A percentile compares a stretch with the other conserved stretches of the same genome.
phyloP scores from a whole-genome alignment of 2,329 filamentous ascomycete species.

The Pseudogymnoascus sp. region DNA sequence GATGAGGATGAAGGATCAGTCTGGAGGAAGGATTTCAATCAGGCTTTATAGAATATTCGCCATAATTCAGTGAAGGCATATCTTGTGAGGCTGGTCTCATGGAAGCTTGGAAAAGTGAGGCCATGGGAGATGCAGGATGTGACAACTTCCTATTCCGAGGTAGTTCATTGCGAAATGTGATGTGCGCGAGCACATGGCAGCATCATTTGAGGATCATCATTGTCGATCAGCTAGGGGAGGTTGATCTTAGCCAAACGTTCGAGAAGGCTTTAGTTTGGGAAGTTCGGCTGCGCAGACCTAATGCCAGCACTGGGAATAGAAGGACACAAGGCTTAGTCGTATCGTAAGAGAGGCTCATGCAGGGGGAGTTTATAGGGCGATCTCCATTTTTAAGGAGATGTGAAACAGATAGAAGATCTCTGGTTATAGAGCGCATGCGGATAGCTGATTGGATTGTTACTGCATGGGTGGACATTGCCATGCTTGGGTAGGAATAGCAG shows the following conservation, averaged over 20 bases:
- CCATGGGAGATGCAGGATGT: background rate
- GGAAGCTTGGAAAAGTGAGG: background rate
- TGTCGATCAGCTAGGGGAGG: background rate
- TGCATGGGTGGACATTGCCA: too few species aligned
- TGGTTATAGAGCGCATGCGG: too few species aligned
- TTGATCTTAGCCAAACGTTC: background rate
- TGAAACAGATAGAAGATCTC: too few species aligned
- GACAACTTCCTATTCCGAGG: constrained; percentile 5
- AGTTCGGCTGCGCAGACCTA: too few species aligned
- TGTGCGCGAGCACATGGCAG: background rate
- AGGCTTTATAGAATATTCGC: background rate
- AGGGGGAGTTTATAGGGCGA: too few species aligned
- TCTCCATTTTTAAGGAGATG: too few species aligned
- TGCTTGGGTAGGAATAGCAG: too few species aligned
- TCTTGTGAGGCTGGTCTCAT: background rate
- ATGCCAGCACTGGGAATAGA: too few species aligned
- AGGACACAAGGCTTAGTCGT: too few species aligned
- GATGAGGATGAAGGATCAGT: background rate
- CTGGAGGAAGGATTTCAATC: background rate
- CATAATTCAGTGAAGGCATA: background rate
- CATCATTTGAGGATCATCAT: background rate
- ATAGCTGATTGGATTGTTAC: too few species aligned
- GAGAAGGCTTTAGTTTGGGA: too few species aligned
- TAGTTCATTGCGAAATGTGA: background rate
- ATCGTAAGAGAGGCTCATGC: too few species aligned